Base-by-base conservation (phyloP, 768 basidiomycete genomes). In the Kwoniella botswanensis region DNA sequence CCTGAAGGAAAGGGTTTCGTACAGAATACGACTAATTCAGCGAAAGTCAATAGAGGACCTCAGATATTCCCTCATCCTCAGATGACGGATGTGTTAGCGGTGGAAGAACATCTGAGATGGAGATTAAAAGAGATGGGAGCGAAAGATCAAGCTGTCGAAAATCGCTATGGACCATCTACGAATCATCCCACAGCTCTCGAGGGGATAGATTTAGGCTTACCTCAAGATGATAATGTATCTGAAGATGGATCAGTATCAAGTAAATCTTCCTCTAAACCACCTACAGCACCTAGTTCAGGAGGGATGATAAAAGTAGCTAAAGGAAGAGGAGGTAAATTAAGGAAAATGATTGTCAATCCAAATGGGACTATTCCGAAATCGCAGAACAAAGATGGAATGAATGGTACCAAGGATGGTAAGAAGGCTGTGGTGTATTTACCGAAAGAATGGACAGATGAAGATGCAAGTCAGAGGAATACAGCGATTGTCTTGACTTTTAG, bases 81-180 rank as follows among this genome's bases (percentile, higher is more conserved):
- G 70, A 81, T 83, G 82, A 77, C 82, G 3, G 82, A 83, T 67
- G 79, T 83, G 4, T 61, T 83, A 29, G 79, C 82, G 6, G 82
- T 83, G 3, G 82, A 83, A 57, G 82, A 83, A 74, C 82, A 83
- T 52, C 62, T 83, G 13, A 71, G 82, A 53, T 82, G 81, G 76
- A 63, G 82, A 43, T 67, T 83, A 68, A 81, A 82, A 53, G 82
- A 83, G 71, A 77, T 83, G 80, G 82, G 81, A 4, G 80, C 79
- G n/a, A 63, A 71, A 9, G 82, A 83, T 74, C 79, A 76, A 17
- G 78, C 78, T 17, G 78, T 79, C 5, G 80, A 81, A 71, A 65
- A 55, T 43, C 65, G 80, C 21, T 81, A 81, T 74, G 79, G 79
- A 52, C 79, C 79, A 15, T 74, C 67, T 41, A 77, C 71, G 42